Conservation (phyloP, 192 early-diverging fungal species). For the Backusella macrospora region DNA sequence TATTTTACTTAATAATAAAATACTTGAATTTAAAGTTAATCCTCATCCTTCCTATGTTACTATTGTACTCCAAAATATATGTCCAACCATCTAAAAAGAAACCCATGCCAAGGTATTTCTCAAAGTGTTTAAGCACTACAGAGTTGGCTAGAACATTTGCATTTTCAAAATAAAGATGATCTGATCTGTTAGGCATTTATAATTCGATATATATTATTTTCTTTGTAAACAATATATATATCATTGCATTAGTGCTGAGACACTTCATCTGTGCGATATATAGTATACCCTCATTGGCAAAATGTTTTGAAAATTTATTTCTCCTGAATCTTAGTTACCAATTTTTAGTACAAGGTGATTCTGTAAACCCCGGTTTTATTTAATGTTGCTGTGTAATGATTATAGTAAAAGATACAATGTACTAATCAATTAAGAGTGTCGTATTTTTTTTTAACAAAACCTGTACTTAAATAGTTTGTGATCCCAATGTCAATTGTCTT, state of each 20-base stretch:
- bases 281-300: too few species aligned
- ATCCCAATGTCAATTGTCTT: slow-evolving; percentile 1
- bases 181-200: too few species aligned
- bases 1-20: not conserved
- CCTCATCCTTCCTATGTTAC: not conserved
- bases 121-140: too few species aligned
- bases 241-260: too few species aligned
- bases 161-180: too few species aligned
- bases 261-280: too few species aligned
- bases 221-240: too few species aligned
- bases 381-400: not conserved
- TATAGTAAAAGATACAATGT: not conserved
- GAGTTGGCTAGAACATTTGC: too few species aligned
- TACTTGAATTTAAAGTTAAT: slow-evolving; percentile 1
- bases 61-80: not conserved
- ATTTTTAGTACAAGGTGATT: not conserved
- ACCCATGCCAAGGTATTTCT: not conserved
- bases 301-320: not conserved
- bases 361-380: not conserved
- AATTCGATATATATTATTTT: too few species aligned
- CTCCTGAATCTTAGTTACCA: not conserved
- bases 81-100: not conserved
- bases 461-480: not conserved
- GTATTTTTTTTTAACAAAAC: not conserved
- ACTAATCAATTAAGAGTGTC: not conserved